Conservation (phyloP, 1,139 yeast genomes). For the Protomyces lactucae-debilis region DNA sequence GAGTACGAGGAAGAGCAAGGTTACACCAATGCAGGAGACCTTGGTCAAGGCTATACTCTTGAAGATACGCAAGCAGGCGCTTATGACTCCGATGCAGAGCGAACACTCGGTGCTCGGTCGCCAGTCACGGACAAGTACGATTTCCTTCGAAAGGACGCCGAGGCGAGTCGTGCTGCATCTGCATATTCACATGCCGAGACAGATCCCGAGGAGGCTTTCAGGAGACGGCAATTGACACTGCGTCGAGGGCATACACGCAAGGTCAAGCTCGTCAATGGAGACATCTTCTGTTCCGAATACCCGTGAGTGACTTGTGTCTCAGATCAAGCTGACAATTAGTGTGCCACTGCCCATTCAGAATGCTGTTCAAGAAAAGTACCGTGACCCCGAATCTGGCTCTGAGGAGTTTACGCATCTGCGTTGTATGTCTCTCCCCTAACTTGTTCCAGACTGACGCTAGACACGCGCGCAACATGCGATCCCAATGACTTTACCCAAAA, state of each 20-base stretch:
- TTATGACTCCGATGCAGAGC: background rate
- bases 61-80: background rate
- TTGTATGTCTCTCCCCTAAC: constrained; percentile 1
- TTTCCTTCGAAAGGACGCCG: background rate
- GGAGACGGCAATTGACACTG: constrained; percentile 33
- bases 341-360: constrained; percentile 63
- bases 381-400: constrained; percentile 60
- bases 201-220: constrained; percentile 21
- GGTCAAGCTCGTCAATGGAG: constrained; percentile 64
- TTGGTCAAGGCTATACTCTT: background rate
- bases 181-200: constrained; percentile 6
- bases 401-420: constrained; percentile 68
- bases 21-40: background rate
- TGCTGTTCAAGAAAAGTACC: constrained; percentile 51
- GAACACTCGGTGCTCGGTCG: background rate
- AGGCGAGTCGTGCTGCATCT: constrained; percentile 5
- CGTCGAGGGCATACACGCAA: constrained; percentile 62
- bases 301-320: constrained; percentile 40
- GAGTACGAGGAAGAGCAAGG: background rate
- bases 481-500: constrained; percentile 65
- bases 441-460: constrained; percentile 35
- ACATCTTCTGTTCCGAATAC: constrained; percentile 67
- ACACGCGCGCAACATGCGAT: constrained; percentile 78
- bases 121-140: background rate
- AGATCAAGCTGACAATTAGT: constrained; percentile 5